Conservation (phyloP, 495 filamentous ascomycete species). For the Halenospora varia region DNA sequence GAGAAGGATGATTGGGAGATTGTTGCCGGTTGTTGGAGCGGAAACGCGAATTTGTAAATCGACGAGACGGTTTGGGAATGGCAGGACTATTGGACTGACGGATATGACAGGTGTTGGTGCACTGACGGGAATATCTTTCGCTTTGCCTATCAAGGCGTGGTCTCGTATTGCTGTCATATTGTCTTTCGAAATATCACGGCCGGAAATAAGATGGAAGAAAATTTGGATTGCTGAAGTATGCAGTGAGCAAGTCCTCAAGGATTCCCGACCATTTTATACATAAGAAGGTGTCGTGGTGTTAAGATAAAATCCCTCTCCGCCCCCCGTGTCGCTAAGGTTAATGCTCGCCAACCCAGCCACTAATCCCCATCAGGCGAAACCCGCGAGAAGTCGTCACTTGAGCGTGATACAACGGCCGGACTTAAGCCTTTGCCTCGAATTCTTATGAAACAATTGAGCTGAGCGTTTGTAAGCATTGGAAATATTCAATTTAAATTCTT, state of each 20-base stretch:
- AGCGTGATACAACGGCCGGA: background rate
- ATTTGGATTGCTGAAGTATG: background rate
- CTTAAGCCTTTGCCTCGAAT: no score
- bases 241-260: background rate
- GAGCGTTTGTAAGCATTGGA: no score
- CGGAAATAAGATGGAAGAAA: background rate
- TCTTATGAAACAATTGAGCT: no score
- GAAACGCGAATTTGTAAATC: conserved; percentile 32
- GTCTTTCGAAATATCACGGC: background rate
- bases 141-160: conserved; percentile 36
- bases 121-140: conserved; percentile 33
- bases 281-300: background rate
- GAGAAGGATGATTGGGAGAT: conserved; percentile 41
- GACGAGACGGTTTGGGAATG: conserved; percentile 26
- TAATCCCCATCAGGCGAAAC: background rate
- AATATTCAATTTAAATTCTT: no score
- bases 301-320: background rate
- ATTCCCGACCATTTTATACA: background rate
- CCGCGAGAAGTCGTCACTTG: background rate
- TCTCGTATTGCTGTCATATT: conserved; percentile 6
- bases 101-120: conserved; percentile 32
- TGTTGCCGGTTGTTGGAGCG: conserved; percentile 25
- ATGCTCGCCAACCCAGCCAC: background rate
- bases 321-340: background rate
- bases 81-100: conserved; percentile 35